Percentiles rank a stretch among this genome's conserved stretches.
Evolutionary conservation across 2,329 filamentous ascomycete genomes (phyloP).

Genomic region (Talaromyces sp.): DNA sequence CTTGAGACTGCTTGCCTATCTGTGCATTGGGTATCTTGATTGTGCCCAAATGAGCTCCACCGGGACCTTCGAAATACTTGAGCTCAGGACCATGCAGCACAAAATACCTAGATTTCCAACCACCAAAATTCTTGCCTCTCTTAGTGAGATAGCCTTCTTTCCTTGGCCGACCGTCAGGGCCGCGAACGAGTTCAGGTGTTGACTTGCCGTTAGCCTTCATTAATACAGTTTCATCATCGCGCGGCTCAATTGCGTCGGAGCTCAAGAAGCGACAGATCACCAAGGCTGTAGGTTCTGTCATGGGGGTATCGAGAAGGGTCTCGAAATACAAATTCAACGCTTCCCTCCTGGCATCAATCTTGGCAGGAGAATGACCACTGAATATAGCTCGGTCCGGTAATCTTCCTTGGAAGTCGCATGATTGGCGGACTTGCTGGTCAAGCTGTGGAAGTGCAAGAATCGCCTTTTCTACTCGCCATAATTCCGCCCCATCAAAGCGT

Average conservation of each 20-base stretch:
- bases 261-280: conserved; percentile 86
- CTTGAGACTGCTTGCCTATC: conserved; percentile 85
- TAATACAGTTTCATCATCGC: conserved; percentile 53
- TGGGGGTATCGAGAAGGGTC: conserved; percentile 73
- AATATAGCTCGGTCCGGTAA: conserved; percentile 85
- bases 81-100: conserved; percentile 67
- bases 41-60: conserved; percentile 83
- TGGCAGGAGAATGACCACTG: conserved; percentile 86
- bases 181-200: conserved; percentile 39
- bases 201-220: conserved; percentile 37
- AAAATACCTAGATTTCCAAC: conserved; percentile 87
- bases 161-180: conserved; percentile 63
- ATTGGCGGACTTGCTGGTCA: conserved; percentile 75
- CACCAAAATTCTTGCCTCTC: conserved; percentile 95
- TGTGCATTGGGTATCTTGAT: conserved; percentile 90
- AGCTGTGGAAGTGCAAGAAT: conserved; percentile 74
- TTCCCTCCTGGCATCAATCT: conserved; percentile 78
- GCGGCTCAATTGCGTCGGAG: conserved; percentile 57
- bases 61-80: conserved; percentile 88
- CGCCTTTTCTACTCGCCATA: conserved; percentile 95
- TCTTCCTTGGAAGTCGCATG: conserved; percentile 67
- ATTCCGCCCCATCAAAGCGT: conserved; percentile 60
- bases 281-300: conserved; percentile 72
- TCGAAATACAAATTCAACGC: conserved; percentile 85
- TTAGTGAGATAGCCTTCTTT: conserved; percentile 94